Percentiles rank a stretch among this genome's conserved stretches.
Conservation (phyloP, 805 yeast genomes). For the Scheffersomyces amazonensis region DNA sequence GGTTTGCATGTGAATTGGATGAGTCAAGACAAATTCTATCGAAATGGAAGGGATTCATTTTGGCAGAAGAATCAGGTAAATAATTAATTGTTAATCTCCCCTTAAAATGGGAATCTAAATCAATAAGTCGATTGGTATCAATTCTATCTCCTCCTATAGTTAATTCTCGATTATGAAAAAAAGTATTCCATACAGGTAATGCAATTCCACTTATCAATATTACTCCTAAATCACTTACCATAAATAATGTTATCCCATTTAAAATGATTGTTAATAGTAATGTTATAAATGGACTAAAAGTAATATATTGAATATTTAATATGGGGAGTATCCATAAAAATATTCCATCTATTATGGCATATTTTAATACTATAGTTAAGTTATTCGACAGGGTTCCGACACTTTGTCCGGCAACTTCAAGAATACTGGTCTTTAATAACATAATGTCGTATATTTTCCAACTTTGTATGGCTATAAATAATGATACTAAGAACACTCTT, state of each 20-base stretch:
- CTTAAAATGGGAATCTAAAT: constrained; percentile 64
- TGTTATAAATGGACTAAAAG: constrained; percentile 59
- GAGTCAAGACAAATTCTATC: constrained; percentile 56
- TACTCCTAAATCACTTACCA: constrained; percentile 50
- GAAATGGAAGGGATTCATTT: constrained; percentile 70
- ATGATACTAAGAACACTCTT: constrained; percentile 59
- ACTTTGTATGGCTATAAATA: constrained; percentile 76
- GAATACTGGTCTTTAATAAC: constrained; percentile 47
- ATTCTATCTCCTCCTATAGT: constrained; percentile 52
- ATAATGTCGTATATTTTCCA: constrained; percentile 77
- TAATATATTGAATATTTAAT: constrained; percentile 71
- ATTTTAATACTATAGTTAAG: constrained; percentile 64
- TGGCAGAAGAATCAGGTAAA: constrained; percentile 87
- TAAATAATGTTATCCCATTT: constrained; percentile 49
- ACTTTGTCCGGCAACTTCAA: constrained; percentile 12
- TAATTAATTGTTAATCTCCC: constrained; percentile 86
- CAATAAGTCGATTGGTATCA: constrained; percentile 32
- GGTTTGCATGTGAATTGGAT: constrained; percentile 17
- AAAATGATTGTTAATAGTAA: constrained; percentile 45
- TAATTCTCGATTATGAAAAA: constrained; percentile 43
- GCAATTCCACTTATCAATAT: constrained; percentile 39
- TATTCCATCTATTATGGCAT: constrained; percentile 67
- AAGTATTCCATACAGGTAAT: constrained; percentile 42
- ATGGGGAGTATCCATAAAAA: constrained; percentile 70
- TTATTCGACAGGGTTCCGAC: constrained; percentile 41